phyloP scores from a whole-genome alignment of 495 filamentous ascomycete species.

The Xylaria castorea region DNA sequence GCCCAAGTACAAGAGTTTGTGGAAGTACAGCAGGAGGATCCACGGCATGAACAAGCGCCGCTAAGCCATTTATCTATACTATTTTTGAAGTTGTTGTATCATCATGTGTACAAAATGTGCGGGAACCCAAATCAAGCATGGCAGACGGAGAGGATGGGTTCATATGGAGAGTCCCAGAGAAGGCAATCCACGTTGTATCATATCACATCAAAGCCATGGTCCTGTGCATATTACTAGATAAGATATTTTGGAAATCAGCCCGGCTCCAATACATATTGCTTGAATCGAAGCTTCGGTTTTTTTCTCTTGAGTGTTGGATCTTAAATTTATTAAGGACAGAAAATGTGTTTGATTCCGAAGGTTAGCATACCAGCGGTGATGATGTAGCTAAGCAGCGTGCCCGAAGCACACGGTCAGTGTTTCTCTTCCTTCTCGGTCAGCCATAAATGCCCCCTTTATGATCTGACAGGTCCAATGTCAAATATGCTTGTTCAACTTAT shows the following conservation, averaged over 20 bases:
- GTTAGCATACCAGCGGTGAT: not conserved
- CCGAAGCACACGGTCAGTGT: not conserved
- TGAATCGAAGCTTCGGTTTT: not conserved
- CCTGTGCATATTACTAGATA: conserved; percentile 17
- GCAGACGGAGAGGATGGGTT: not conserved
- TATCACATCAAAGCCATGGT: conserved; percentile 10
- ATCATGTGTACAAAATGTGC: conserved; percentile 27
- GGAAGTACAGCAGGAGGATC: conserved; percentile 61
- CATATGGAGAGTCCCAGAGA: not conserved
- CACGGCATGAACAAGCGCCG: conserved; percentile 35
- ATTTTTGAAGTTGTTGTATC: conserved; percentile 8
- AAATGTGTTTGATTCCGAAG: not conserved
- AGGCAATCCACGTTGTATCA: conserved; percentile 25
- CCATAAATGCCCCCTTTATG: not conserved
- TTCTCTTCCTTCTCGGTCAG: not conserved
- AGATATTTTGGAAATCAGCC: conserved; percentile 1
- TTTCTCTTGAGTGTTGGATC: not conserved
- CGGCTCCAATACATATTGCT: not conserved
- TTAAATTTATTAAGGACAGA: not conserved
- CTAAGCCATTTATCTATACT: conserved; percentile 20
- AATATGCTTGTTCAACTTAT: not conserved
- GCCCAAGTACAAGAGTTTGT: conserved; percentile 60
- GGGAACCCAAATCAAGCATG: conserved; percentile 2
- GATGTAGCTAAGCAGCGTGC: not conserved
- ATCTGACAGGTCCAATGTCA: not conserved